Evolutionary conservation across 768 basidiomycete species (phyloP).

Genomic region (Rhodotorula sphaerocarpa): DNA sequence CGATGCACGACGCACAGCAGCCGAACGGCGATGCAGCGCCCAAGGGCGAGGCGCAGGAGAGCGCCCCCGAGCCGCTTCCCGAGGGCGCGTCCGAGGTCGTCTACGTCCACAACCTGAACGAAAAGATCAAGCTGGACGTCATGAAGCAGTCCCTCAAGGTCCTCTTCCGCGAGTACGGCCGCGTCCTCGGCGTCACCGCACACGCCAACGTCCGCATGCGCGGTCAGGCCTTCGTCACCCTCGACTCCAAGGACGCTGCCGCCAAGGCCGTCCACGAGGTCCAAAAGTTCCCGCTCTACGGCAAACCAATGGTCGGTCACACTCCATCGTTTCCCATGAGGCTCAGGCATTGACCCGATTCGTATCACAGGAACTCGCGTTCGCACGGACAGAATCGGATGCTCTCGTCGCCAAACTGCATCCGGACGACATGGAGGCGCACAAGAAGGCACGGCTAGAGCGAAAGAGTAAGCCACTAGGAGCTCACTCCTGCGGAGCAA

Average conservation of each 20-base stretch:
- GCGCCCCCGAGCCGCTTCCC: no score
- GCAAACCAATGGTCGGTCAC: conserved; percentile 78
- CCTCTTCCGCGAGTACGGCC: conserved; percentile 87
- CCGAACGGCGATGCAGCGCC: background rate
- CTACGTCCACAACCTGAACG: conserved; percentile 49
- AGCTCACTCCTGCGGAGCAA: conserved; percentile 37
- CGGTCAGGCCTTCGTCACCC: conserved; percentile 95
- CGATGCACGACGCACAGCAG: conserved; percentile 13
- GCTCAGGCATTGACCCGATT: no score
- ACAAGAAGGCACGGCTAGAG: conserved; percentile 64
- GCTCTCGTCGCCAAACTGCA: conserved; percentile 74
- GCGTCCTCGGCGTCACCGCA: conserved; percentile 88
- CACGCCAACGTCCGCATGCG: conserved; percentile 93
- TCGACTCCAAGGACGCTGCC: conserved; percentile 71
- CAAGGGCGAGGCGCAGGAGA: background rate
- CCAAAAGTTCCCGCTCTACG: conserved; percentile 84
- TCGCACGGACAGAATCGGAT: conserved; percentile 80
- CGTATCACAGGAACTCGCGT: conserved; percentile 77
- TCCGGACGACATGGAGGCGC: conserved; percentile 58
- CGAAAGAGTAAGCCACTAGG: conserved; percentile 80
- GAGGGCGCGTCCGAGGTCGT: conserved; percentile 33
- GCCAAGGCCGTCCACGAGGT: conserved; percentile 86
- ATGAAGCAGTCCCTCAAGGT: conserved; percentile 78
- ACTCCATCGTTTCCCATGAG: no score
- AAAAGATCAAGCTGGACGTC: conserved; percentile 52